Percentiles rank a stretch among this genome's conserved stretches.
Conservation (phyloP, 257 asterid genomes). For the Fraxinus cuspidata region DNA sequence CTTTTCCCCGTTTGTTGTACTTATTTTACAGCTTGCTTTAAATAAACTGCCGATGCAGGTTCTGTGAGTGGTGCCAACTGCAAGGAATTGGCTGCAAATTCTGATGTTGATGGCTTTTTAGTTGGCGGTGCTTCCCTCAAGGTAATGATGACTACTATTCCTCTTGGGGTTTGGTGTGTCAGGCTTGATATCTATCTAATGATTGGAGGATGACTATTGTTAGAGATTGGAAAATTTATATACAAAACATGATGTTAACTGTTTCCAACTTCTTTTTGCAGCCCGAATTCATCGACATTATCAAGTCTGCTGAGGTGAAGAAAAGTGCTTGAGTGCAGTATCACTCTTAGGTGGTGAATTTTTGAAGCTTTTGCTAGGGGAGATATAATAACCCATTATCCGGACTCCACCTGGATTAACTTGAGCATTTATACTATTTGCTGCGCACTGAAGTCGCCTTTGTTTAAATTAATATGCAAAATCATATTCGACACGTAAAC, state of each 20-base stretch:
- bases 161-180: background rate
- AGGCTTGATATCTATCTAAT: background rate
- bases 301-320: conserved; percentile 84
- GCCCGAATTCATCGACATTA: conserved; percentile 90
- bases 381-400: conserved; percentile 24
- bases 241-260: background rate
- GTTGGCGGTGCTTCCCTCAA: conserved; percentile 92
- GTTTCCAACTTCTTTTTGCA: conserved; percentile 27
- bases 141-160: conserved; percentile 40
- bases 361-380: conserved; percentile 43
- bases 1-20: background rate
- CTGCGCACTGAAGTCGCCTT: conserved; percentile 28
- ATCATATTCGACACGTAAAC: background rate
- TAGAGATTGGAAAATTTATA: background rate
- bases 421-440: conserved; percentile 28
- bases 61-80: conserved; percentile 86
- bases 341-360: conserved; percentile 20
- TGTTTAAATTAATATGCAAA: conserved; percentile 30
- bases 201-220: background rate
- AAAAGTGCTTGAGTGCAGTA: conserved; percentile 51
- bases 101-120: conserved; percentile 82
- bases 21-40: background rate
- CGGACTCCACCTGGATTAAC: conserved; percentile 23
- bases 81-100: conserved; percentile 69
- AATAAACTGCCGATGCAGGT: conserved; percentile 42